A percentile compares a stretch with the other conserved stretches of the same genome.
These are phyloP conservation scores for Drosera spatulata DNA, from an alignment of 179 eudicot species.

Conservation along the genomic window DNA sequence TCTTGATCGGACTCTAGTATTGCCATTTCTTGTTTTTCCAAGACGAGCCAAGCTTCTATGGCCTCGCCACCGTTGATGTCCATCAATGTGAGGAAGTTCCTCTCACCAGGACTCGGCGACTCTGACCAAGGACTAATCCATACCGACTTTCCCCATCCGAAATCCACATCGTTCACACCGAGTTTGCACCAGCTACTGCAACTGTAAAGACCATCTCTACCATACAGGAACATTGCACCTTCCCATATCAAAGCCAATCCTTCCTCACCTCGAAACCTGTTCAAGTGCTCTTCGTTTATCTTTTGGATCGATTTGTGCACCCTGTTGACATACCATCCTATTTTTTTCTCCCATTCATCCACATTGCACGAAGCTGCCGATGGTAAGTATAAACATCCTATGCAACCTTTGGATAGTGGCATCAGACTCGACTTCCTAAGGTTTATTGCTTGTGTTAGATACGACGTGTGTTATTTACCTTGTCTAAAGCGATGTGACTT, in stretches of 20 bases:
- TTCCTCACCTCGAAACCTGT: not conserved
- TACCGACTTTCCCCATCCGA: conserved; percentile 13
- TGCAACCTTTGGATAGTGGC: conserved; percentile 6
- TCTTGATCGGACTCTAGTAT: too few relatives aligned
- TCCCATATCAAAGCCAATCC: conserved; percentile 3
- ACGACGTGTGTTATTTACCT: not conserved
- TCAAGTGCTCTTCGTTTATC: not conserved
- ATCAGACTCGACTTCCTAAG: conserved; percentile 1
- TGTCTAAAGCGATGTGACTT: not conserved
- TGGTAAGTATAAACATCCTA: conserved; percentile 8
- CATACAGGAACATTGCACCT: not conserved
- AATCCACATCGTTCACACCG: conserved; percentile 8
- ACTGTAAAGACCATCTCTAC: not conserved
- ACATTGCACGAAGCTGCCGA: not conserved
- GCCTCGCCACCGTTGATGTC: too few relatives aligned
- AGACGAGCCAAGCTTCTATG: too few relatives aligned
- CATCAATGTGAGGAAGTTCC: too few relatives aligned
- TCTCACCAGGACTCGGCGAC: too few relatives aligned
- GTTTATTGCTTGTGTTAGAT: conserved; percentile 10
- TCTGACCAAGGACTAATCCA: conserved; percentile 9
- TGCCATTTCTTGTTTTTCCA: too few relatives aligned
- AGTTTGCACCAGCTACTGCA: conserved; percentile 15
- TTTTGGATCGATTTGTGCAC: conserved; percentile 1
- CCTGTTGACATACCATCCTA: not conserved
- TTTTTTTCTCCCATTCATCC: not conserved